Percentiles rank a stretch among this genome's conserved stretches.
Evolutionary conservation across 768 basidiomycete species (phyloP).

Genomic region (Tricholoma flavovirens): DNA sequence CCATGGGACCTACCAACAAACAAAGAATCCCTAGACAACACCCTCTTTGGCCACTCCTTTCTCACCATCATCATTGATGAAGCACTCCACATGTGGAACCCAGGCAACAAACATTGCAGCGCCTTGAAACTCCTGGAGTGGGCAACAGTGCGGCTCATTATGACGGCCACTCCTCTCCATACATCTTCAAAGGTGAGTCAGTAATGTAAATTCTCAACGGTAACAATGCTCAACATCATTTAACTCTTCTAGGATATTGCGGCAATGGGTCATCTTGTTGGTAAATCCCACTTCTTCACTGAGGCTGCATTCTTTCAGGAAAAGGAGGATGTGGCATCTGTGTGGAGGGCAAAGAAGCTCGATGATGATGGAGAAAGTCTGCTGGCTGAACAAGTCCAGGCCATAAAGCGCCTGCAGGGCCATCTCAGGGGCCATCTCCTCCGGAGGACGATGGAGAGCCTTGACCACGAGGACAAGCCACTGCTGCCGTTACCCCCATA

Average conservation of each 20-base stretch:
- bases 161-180: slow-evolving; percentile 22
- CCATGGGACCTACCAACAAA: slow-evolving; percentile 16
- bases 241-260: no score
- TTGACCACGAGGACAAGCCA: background rate
- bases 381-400: background rate
- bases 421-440: slow-evolving; percentile 6
- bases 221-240: no score
- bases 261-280: no score
- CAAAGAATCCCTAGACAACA: background rate
- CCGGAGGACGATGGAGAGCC: slow-evolving; percentile 3
- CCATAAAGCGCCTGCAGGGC: slow-evolving; percentile 3
- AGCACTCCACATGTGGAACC: slow-evolving; percentile 18
- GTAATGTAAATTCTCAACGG: background rate
- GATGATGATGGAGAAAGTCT: slow-evolving; percentile 7
- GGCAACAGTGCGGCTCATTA: slow-evolving; percentile 2
- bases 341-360: slow-evolving; percentile 8
- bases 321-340: slow-evolving; percentile 9
- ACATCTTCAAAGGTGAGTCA: slow-evolving; percentile 19
- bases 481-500: slow-evolving; percentile 6
- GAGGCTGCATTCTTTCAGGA: no score
- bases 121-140: slow-evolving; percentile 11
- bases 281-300: no score
- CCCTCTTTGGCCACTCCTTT: slow-evolving; percentile 15
- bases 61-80: slow-evolving; percentile 17
- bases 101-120: slow-evolving; percentile 10